A percentile compares a stretch with the other conserved stretches of the same genome.
These are phyloP conservation scores for Schizonepeta tenuifolia DNA, from an alignment of 257 asterid species.

Conservation along the genomic window DNA sequence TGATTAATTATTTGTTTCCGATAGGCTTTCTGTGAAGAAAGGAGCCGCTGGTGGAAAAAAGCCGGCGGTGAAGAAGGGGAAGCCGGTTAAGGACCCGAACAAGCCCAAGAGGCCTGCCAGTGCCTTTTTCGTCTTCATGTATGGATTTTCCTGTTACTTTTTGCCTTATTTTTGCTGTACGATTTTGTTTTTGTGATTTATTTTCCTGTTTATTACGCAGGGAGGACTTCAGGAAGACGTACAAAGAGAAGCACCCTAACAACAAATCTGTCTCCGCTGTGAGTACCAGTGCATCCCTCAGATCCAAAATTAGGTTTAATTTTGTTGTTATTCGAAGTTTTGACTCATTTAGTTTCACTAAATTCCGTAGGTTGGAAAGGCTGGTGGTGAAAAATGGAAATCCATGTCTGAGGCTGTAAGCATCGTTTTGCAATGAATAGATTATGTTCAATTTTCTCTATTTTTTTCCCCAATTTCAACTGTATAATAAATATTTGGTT, in stretches of 20 bases:
- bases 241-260: slow-evolving; percentile 79
- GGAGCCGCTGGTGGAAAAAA: slow-evolving; percentile 53
- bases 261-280: slow-evolving; percentile 87
- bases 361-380: slow-evolving; percentile 71
- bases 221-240: slow-evolving; percentile 83
- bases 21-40: slow-evolving; percentile 64
- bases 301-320: slow-evolving; percentile 22
- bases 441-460: neutral
- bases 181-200: neutral
- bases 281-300: slow-evolving; percentile 18
- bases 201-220: slow-evolving; percentile 32
- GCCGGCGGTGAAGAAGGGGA: slow-evolving; percentile 61
- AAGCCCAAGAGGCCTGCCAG: slow-evolving; percentile 97
- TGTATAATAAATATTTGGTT: neutral
- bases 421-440: neutral
- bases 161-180: too few species aligned
- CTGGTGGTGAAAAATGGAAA: slow-evolving; percentile 94
- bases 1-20: neutral
- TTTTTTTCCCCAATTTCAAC: neutral
- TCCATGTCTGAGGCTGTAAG: slow-evolving; percentile 68
- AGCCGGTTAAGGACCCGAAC: slow-evolving; percentile 87
- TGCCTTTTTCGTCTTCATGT: slow-evolving; percentile 94
- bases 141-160: neutral
- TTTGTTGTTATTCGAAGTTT: neutral
- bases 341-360: neutral